Evolutionary conservation across 257 asterid species (phyloP).

Genomic region (Coffea canephora): DNA sequence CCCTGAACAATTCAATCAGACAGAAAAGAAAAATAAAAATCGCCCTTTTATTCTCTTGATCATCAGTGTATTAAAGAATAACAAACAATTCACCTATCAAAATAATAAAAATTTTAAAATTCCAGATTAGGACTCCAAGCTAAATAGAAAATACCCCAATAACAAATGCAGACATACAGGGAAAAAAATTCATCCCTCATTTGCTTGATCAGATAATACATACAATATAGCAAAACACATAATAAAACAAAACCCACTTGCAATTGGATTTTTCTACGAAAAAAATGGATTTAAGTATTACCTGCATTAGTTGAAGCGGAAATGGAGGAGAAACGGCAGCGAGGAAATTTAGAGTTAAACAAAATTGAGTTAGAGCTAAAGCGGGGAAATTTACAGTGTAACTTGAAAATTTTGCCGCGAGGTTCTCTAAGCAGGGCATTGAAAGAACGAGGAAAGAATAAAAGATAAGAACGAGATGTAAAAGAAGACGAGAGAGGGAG

Average conservation of each 20-base stretch:
- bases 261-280: background rate
- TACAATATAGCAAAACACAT: background rate
- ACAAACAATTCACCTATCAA: too few relatives aligned
- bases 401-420: constrained; percentile 3
- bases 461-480: constrained; percentile 1
- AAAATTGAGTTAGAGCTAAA: background rate
- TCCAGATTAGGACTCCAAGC: too few relatives aligned
- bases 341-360: background rate
- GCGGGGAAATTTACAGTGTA: background rate
- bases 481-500: constrained; percentile 35
- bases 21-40: too few relatives aligned
- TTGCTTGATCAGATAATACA: background rate
- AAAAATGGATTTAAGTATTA: background rate
- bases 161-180: too few relatives aligned
- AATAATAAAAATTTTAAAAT: too few relatives aligned
- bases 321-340: constrained; percentile 17
- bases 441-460: constrained; percentile 9
- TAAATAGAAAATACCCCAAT: too few relatives aligned
- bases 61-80: too few relatives aligned
- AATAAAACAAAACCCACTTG: background rate
- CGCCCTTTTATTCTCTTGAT: too few relatives aligned
- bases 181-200: too few relatives aligned
- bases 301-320: constrained; percentile 27
- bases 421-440: constrained; percentile 7
- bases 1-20: too few relatives aligned